phyloP scores from a whole-genome alignment of 805 yeast species.

The Myxozyma neglecta region DNA sequence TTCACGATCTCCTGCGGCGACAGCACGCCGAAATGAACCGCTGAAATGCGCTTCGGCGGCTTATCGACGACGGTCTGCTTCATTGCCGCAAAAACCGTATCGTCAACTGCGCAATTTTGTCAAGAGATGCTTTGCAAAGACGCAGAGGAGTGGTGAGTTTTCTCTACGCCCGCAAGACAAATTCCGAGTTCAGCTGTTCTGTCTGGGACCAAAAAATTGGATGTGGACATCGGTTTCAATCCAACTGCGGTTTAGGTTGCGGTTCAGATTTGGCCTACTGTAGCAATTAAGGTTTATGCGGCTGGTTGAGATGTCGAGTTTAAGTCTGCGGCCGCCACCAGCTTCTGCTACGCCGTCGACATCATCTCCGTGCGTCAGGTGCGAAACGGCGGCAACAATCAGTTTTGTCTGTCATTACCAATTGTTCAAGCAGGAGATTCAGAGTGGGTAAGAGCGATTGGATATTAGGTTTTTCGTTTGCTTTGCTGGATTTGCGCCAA shows the following conservation, averaged over 20 bases:
- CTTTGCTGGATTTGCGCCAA: no score
- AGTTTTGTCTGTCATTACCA: no score
- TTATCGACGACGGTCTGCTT: slow-evolving; percentile 57
- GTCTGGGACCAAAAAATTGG: not conserved
- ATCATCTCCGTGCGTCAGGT: no score
- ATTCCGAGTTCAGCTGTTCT: not conserved
- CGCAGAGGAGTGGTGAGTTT: not conserved
- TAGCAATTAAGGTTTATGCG: not conserved
- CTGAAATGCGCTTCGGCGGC: slow-evolving; percentile 87
- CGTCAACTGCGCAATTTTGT: not conserved
- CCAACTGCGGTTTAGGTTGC: not conserved
- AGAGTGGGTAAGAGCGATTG: no score
- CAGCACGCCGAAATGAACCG: slow-evolving; percentile 89
- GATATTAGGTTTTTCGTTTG: no score
- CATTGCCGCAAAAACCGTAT: slow-evolving; percentile 34
- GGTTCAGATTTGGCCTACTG: not conserved
- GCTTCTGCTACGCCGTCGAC: no score
- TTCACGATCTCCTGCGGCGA: slow-evolving; percentile 87
- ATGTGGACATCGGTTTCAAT: not conserved
- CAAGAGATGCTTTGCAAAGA: not conserved
- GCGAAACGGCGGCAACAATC: no score
- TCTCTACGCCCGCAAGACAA: not conserved
- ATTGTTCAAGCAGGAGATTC: no score
- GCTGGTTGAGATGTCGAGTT: not conserved
- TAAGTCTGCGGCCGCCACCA: not conserved